Evolutionary conservation across 169 alveolate genomes (phyloP), one percentile per base, ranked within the genome.

Genomic region (Plasmodium yoelii): DNA sequence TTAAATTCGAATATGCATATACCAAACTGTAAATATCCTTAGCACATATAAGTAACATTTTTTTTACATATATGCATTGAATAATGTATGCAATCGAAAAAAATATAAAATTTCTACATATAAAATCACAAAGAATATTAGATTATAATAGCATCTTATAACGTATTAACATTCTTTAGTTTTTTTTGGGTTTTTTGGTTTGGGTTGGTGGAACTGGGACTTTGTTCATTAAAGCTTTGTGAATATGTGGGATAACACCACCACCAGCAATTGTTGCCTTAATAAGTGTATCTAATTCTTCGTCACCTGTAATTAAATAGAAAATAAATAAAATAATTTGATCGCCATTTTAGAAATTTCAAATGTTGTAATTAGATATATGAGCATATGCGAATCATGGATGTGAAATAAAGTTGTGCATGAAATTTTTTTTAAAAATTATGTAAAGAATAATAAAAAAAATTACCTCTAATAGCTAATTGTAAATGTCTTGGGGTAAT

Each of bases 191-290:
- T 60, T 93, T 93, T 59, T 93, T 93, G 47, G 92, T 90, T 34
- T 87, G 87, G 44, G 92, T 93, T 39, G 95, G 97, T 74, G 92
- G 95, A 4, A 92, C 88, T 60, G 95, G 96, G 10, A 91, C 94
- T 93, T 95, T 95, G 84, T 95, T 94, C 97, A 95, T 94, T 61
- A 95, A 87, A 34, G 97, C 97, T 94, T 98, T 98, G 92, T 98
- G 99, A 61, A 98, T 98, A 92, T 98, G 99, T 56, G 99, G 99
- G 56, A 98, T 98, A 88, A 98, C 99, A 89, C 99, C 99, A 92
- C 99, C 99, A 55, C 99, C 99, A 26, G 99, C 99, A 88, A 98
- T 98, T 15, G 99, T 98, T 9, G 99, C 99, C 93, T 98, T 98
- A 91, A 98, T 98, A 80, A 98, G 96, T 42, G 98, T 95, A 92